Conservation (phyloP, 805 yeast species). For the Schwanniomyces sp. region DNA sequence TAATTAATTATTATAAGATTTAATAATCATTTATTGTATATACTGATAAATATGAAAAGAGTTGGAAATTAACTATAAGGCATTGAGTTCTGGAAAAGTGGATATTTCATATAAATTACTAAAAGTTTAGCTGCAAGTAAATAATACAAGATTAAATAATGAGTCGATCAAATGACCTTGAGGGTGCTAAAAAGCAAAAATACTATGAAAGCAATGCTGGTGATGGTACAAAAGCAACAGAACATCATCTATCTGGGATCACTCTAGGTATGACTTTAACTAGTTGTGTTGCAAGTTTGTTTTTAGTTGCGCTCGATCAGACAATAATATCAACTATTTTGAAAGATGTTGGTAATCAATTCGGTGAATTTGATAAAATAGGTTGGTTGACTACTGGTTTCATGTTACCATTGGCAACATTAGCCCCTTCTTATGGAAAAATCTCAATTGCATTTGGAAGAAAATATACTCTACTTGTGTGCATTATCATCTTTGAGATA, state of each 20-base stretch:
- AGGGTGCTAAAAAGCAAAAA: slow-evolving; percentile 8
- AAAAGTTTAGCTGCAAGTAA: neutral
- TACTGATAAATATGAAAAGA: no score
- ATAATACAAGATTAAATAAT: no score
- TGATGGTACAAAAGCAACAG: slow-evolving; percentile 37
- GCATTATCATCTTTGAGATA: slow-evolving; percentile 54
- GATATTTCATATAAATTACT: neutral
- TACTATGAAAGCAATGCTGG: slow-evolving; percentile 41
- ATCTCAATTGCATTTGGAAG: slow-evolving; percentile 59
- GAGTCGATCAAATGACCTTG: neutral
- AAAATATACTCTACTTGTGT: slow-evolving; percentile 46
- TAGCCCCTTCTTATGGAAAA: slow-evolving; percentile 59
- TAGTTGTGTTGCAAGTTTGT: slow-evolving; percentile 30
- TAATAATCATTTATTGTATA: neutral
- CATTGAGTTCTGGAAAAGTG: neutral
- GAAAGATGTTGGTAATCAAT: slow-evolving; percentile 49
- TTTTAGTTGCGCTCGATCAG: slow-evolving; percentile 53
- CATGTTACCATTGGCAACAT: slow-evolving; percentile 51
- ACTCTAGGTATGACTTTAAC: slow-evolving; percentile 22
- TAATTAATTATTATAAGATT: no score
- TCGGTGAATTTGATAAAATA: slow-evolving; percentile 48
- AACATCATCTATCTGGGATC: slow-evolving; percentile 32
- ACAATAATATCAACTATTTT: slow-evolving; percentile 57
- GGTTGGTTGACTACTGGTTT: slow-evolving; percentile 63
- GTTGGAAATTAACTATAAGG: no score